A percentile compares a stretch with the other conserved stretches of the same genome.
Evolutionary conservation across 176 grass and related monocot species (phyloP).

Genomic region (Avena insularis): DNA sequence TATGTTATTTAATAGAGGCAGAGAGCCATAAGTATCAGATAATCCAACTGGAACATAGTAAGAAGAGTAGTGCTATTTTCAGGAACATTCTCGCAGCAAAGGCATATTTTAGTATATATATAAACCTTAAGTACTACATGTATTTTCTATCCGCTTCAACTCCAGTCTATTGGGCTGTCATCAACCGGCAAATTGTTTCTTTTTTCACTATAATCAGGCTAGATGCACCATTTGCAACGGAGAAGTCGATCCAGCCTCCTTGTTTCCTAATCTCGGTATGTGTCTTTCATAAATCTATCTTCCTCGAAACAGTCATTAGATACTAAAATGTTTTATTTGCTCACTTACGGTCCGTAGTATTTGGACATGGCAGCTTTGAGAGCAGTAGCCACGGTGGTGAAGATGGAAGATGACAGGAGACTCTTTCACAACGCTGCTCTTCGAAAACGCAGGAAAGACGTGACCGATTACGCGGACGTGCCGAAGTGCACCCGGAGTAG

Average conservation of each 20-base stretch:
- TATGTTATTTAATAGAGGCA: not conserved
- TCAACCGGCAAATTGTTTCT: not conserved
- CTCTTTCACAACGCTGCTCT: slow-evolving; percentile 69
- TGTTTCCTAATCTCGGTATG: slow-evolving; percentile 21
- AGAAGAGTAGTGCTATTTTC: not conserved
- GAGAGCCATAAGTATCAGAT: not conserved
- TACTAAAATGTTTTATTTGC: not conserved
- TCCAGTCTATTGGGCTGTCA: not conserved
- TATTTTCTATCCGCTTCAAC: not conserved
- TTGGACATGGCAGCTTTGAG: slow-evolving; percentile 37
- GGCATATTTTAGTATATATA: slow-evolving; percentile 3
- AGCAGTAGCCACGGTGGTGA: slow-evolving; percentile 75
- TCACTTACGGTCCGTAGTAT: not conserved
- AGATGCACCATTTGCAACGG: slow-evolving; percentile 17
- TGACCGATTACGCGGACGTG: slow-evolving; percentile 54
- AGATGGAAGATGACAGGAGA: slow-evolving; percentile 79
- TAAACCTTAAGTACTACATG: not conserved
- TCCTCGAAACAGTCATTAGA: not conserved
- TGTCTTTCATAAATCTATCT: not conserved
- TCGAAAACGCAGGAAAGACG: slow-evolving; percentile 74
- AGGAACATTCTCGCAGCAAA: not conserved
- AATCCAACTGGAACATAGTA: slow-evolving; percentile 15
- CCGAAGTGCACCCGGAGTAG: slow-evolving; percentile 40
- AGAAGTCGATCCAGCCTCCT: not conserved
- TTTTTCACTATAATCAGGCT: not conserved